A percentile compares a stretch with the other conserved stretches of the same genome.
phyloP scores from a whole-genome alignment of 1,139 yeast species.

The Chernovozyma aurita region DNA sequence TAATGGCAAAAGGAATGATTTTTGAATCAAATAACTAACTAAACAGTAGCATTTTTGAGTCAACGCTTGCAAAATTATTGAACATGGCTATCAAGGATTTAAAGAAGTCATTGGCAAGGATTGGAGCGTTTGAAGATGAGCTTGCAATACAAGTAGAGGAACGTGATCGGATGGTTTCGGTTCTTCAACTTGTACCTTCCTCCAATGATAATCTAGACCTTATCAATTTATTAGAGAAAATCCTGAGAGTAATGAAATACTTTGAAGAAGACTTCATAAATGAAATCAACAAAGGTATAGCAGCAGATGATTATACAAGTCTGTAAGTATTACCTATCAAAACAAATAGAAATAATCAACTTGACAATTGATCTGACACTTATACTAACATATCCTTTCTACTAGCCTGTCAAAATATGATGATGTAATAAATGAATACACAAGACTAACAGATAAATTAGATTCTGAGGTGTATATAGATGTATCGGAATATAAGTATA shows the following conservation, averaged over 20 bases:
- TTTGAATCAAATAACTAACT: too few relatives aligned
- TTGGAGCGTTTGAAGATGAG: conserved; percentile 28
- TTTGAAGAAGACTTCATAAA: conserved; percentile 30
- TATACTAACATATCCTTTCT: too few relatives aligned
- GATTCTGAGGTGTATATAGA: conserved; percentile 28
- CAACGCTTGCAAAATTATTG: too few relatives aligned
- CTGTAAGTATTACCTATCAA: conserved; percentile 3
- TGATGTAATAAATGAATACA: conserved; percentile 17
- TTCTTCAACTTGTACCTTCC: conserved; percentile 47
- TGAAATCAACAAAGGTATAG: conserved; percentile 3
- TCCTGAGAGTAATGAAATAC: conserved; percentile 24
- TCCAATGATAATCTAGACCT: conserved; percentile 52
- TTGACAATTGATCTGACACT: too few relatives aligned
- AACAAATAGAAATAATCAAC: neutral
- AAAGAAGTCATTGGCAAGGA: conserved; percentile 9
- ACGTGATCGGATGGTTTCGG: conserved; percentile 38
- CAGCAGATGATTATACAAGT: conserved; percentile 8
- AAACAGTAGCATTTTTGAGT: too few relatives aligned
- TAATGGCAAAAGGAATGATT: too few relatives aligned
- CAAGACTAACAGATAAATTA: conserved; percentile 17
- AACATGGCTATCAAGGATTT: conserved; percentile 5
- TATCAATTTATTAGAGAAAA: conserved; percentile 34
- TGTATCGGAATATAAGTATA: conserved; percentile 32
- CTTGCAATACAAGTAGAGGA: conserved; percentile 46
- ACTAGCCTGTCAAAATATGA: conserved; percentile 11